phyloP scores from a whole-genome alignment of 352 stramenopile genomes.

The Phytophthora ramorum region DNA sequence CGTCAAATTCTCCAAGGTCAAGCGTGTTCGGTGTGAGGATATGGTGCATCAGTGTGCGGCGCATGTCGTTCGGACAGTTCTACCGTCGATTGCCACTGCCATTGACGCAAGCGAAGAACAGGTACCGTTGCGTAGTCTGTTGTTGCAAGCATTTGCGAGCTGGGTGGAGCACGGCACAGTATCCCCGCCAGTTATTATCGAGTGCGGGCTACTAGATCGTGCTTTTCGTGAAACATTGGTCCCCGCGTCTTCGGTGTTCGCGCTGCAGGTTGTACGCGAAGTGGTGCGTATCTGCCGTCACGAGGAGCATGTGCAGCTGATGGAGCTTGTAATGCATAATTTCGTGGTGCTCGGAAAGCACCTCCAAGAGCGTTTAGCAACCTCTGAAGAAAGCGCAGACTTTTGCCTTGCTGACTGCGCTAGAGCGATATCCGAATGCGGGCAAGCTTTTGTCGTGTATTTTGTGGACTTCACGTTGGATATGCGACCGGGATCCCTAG shows the following conservation, averaged over 20 bases:
- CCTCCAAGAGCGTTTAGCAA: conserved; percentile 44
- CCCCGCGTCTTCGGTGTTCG: conserved; percentile 47
- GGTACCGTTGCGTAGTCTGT: conserved; percentile 46
- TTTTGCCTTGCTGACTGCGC: conserved; percentile 64
- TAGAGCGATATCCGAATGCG: conserved; percentile 72
- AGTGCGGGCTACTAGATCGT: conserved; percentile 63
- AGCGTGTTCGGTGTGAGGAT: conserved; percentile 65
- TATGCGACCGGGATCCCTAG: conserved; percentile 59
- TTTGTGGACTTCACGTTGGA: conserved; percentile 84
- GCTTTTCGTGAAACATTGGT: conserved; percentile 63
- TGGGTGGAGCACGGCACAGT: conserved; percentile 83
- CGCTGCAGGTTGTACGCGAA: conserved; percentile 71
- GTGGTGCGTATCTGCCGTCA: conserved; percentile 67
- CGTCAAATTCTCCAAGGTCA: conserved; percentile 79
- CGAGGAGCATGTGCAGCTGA: conserved; percentile 67
- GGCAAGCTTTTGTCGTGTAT: conserved; percentile 77
- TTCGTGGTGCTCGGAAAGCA: conserved; percentile 79
- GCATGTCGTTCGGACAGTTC: conserved; percentile 63
- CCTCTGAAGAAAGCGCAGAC: conserved; percentile 34
- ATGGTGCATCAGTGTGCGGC: conserved; percentile 73
- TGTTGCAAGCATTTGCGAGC: conserved; percentile 72
- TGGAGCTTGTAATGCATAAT: conserved; percentile 82
- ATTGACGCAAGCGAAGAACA: conserved; percentile 69
- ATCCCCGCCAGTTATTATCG: conserved; percentile 56
- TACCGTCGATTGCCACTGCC: conserved; percentile 60